phyloP scores from a whole-genome alignment of 2,329 filamentous ascomycete genomes.

The Colletotrichum echinochloae region DNA sequence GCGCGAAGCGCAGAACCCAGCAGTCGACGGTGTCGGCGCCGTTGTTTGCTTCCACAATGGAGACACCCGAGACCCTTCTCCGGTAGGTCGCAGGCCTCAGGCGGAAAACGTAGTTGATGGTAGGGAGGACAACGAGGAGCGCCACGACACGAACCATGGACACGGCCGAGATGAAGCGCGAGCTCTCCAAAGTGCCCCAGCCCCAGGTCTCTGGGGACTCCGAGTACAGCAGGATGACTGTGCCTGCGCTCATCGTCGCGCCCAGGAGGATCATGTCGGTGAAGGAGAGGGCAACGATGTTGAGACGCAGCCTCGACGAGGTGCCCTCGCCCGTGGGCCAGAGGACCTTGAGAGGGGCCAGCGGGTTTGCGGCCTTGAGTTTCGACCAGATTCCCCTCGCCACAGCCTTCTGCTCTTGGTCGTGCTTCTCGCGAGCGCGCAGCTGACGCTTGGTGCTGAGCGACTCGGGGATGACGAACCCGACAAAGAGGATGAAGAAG shows the following conservation, averaged over 20 bases:
- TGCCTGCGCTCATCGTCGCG: constrained; percentile 81
- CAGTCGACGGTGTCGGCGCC: constrained; percentile 86
- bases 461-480: constrained; percentile 84
- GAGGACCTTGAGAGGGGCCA: constrained; percentile 82
- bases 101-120: constrained; percentile 81
- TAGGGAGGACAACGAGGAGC: constrained; percentile 80
- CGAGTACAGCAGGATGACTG: constrained; percentile 87
- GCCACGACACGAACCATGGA: constrained; percentile 81
- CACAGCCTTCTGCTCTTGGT: constrained; percentile 57
- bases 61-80: constrained; percentile 53
- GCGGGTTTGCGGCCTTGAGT: constrained; percentile 67
- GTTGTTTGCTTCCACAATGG: constrained; percentile 61
- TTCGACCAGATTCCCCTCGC: constrained; percentile 43
- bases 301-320: constrained; percentile 73
- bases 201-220: constrained; percentile 81
- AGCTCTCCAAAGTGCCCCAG: constrained; percentile 86
- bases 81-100: constrained; percentile 60
- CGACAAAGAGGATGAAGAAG: constrained; percentile 78
- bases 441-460: constrained; percentile 79
- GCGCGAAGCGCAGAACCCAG: constrained; percentile 77
- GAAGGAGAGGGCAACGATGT: constrained; percentile 83
- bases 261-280: constrained; percentile 88
- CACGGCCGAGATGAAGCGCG: constrained; percentile 82
- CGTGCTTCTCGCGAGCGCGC: constrained; percentile 76
- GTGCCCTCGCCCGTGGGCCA: constrained; percentile 76